Evolutionary conservation across 1,284 basidiomycete species (phyloP).

Genomic region (Pseudomicrostroma phylloplanum): DNA sequence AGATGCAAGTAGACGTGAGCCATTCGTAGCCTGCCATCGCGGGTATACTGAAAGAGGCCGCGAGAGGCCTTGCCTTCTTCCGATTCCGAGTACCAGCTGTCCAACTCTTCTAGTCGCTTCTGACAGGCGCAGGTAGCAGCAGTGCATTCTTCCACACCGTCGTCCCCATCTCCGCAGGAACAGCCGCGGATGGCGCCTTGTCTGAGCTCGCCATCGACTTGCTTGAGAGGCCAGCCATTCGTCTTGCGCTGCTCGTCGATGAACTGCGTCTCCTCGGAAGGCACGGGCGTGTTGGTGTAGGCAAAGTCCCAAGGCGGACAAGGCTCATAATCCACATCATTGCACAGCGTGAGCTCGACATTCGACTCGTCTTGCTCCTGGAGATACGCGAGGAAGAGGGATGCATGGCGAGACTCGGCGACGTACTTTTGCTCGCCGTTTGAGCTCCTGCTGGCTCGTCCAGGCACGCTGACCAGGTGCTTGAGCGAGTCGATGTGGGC

Average conservation of each 20-base stretch:
- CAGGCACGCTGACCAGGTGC: not conserved
- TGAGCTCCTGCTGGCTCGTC: not conserved
- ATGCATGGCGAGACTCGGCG: conserved; percentile 11
- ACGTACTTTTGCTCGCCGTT: not conserved
- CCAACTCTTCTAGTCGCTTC: not conserved
- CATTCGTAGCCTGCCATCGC: conserved; percentile 14
- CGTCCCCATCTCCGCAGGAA: not conserved
- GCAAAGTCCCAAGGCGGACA: conserved; percentile 33
- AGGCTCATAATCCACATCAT: conserved; percentile 20
- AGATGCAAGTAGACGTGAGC: conserved; percentile 26
- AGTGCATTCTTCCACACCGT: not conserved
- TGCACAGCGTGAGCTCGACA: conserved; percentile 17
- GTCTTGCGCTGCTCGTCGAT: conserved; percentile 18
- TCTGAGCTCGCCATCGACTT: not conserved
- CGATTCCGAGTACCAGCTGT: not conserved
- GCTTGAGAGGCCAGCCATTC: not conserved
- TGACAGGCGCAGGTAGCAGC: not conserved
- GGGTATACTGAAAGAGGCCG: conserved; percentile 18
- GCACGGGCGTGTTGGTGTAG: conserved; percentile 26
- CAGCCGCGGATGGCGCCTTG: not conserved
- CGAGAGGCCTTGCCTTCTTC: not conserved
- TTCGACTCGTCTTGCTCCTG: conserved; percentile 20
- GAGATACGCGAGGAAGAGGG: conserved; percentile 22
- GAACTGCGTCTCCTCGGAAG: conserved; percentile 19
- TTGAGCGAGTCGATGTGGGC: not conserved